A percentile compares a stretch with the other conserved stretches of the same genome.
Evolutionary conservation across 2,329 filamentous ascomycete genomes (phyloP).

Genomic region (Botrytis sinoallii): DNA sequence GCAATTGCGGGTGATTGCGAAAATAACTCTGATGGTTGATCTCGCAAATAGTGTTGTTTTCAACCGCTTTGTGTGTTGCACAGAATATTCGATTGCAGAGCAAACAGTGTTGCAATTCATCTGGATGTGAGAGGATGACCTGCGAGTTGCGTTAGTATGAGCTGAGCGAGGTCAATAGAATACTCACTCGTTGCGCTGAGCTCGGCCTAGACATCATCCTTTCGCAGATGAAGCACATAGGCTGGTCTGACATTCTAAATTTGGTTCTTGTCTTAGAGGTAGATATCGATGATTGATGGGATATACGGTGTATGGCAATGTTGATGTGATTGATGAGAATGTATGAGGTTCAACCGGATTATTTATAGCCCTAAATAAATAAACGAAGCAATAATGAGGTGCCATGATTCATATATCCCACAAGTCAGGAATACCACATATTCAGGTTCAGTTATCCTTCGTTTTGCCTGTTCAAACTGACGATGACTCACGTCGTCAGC

Average conservation of each 20-base stretch:
- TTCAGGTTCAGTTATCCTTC: too few species aligned
- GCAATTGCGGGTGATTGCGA: fast-evolving
- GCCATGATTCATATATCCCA: too few species aligned
- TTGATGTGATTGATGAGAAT: background rate
- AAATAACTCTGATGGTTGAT: background rate
- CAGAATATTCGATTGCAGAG: background rate
- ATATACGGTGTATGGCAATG: background rate
- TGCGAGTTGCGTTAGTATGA: background rate
- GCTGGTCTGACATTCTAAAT: background rate
- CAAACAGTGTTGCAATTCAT: fast-evolving
- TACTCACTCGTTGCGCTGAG: background rate
- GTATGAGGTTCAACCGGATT: background rate
- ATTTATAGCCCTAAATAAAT: background rate
- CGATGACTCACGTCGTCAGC: background rate
- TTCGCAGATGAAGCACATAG: background rate
- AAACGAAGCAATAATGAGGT: too few species aligned
- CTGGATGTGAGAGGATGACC: background rate
- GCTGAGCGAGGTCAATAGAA: background rate
- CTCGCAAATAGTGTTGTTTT: background rate
- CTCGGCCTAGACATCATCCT: background rate
- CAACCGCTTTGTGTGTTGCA: background rate
- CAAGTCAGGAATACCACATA: too few species aligned
- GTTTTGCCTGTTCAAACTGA: too few species aligned
- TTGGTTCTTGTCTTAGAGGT: background rate
- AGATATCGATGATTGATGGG: background rate